phyloP scores from a whole-genome alignment of 495 filamentous ascomycete species.

The Penicillium taxi region DNA sequence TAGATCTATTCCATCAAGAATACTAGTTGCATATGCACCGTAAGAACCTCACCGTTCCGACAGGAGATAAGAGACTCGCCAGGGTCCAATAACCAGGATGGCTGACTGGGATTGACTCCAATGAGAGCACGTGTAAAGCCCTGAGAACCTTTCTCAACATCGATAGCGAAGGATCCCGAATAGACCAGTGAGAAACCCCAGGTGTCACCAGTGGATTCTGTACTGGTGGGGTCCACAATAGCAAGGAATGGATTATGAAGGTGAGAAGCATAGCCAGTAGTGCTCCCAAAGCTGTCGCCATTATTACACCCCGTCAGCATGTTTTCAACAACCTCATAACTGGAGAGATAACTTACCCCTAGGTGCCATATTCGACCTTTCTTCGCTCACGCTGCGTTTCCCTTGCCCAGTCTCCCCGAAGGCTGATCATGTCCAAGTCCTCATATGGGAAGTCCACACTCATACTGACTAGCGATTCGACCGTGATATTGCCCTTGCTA shows the following conservation, averaged over 20 bases:
- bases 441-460: constrained; percentile 46
- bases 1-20: no score
- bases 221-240: constrained; percentile 40
- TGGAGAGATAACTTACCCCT: constrained; percentile 16
- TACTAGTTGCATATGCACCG: no score
- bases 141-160: constrained; percentile 48
- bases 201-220: constrained; percentile 44
- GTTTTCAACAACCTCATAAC: no score
- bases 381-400: constrained; percentile 35
- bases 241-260: constrained; percentile 49
- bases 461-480: constrained; percentile 44
- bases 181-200: constrained; percentile 51
- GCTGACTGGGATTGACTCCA: constrained; percentile 44
- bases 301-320: no score
- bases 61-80: constrained; percentile 44
- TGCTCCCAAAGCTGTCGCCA: constrained; percentile 44
- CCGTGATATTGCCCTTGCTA: constrained; percentile 34
- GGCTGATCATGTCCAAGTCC: constrained; percentile 46
- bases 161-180: constrained; percentile 43
- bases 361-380: constrained; percentile 29
- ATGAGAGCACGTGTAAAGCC: constrained; percentile 44
- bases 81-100: constrained; percentile 38
- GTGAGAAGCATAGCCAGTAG: constrained; percentile 46
- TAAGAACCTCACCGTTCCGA: no score
- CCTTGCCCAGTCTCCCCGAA: constrained; percentile 46